Percentiles rank a stretch among this genome's conserved stretches.
These are phyloP conservation scores for Pichia sp. DNA, from an alignment of 1,139 yeast genomes.

Conservation along the genomic window DNA sequence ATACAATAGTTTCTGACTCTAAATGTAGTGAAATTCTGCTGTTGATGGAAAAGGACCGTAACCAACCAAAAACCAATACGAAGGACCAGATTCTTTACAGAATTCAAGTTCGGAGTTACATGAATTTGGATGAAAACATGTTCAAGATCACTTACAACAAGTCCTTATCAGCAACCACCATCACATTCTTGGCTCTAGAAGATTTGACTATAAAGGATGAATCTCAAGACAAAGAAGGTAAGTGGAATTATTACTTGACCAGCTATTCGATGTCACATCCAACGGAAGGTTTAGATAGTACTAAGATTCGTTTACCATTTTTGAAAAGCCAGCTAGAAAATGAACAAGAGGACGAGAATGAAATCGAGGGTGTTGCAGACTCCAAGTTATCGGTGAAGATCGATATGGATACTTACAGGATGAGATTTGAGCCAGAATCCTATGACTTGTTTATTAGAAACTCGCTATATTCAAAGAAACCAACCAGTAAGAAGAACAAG, in stretches of 20 bases:
- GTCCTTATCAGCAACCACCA: conserved; percentile 48
- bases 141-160: conserved; percentile 77
- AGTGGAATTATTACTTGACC: conserved; percentile 89
- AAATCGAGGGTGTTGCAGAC: conserved; percentile 62
- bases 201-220: conserved; percentile 76
- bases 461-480: conserved; percentile 36
- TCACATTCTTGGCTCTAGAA: conserved; percentile 82
- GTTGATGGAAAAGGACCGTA: conserved; percentile 78
- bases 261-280: conserved; percentile 93
- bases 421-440: conserved; percentile 79
- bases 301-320: conserved; percentile 69
- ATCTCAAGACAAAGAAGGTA: conserved; percentile 61
- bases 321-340: conserved; percentile 56
- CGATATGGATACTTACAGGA: conserved; percentile 71
- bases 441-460: conserved; percentile 73
- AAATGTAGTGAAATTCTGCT: conserved; percentile 78
- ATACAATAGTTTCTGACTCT: conserved; percentile 70
- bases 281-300: conserved; percentile 93
- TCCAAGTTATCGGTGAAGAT: conserved; percentile 80
- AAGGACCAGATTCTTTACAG: conserved; percentile 88
- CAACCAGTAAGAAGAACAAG: conserved; percentile 18
- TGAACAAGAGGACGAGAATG: conserved; percentile 38
- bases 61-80: conserved; percentile 58
- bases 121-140: conserved; percentile 86
- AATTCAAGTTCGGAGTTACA: conserved; percentile 76